A percentile compares a stretch with the other conserved stretches of the same genome.
These are phyloP conservation scores for Candida ulmi DNA, from an alignment of 805 yeast genomes.

Conservation along the genomic window DNA sequence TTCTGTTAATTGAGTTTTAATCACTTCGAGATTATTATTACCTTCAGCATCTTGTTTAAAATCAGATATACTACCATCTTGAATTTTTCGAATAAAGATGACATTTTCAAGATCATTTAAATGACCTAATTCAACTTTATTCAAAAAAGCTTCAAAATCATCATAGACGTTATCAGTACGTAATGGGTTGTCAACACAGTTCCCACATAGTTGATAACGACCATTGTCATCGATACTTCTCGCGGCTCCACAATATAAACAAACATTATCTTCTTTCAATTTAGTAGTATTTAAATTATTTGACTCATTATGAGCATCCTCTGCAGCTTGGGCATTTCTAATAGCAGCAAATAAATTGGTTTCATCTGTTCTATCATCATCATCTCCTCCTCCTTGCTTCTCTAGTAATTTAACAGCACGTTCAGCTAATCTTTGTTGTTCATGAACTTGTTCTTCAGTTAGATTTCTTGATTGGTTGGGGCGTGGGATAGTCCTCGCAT, in stretches of 20 bases:
- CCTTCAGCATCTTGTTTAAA: constrained; percentile 9
- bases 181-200: constrained; percentile 22
- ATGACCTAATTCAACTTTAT: constrained; percentile 12
- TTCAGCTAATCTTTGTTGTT: constrained; percentile 1
- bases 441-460: background rate
- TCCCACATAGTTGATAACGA: constrained; percentile 21
- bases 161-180: constrained; percentile 18
- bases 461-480: constrained; percentile 1
- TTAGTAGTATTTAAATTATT: background rate
- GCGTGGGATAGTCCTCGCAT: constrained; percentile 2
- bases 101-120: constrained; percentile 14
- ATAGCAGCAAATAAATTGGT: constrained; percentile 13
- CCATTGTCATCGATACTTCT: constrained; percentile 22
- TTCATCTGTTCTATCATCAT: constrained; percentile 4
- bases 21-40: constrained; percentile 10
- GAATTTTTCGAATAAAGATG: constrained; percentile 16
- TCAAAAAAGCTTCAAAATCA: constrained; percentile 16
- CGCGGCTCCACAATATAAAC: constrained; percentile 21
- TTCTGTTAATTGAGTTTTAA: constrained; percentile 11
- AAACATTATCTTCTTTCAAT: constrained; percentile 8
- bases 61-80: constrained; percentile 12
- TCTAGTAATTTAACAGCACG: constrained; percentile 1
- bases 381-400: constrained; percentile 1
- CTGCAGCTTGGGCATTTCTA: constrained; percentile 9
- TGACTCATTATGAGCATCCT: background rate